These are phyloP conservation scores for Suhomyces prunicola DNA, from an alignment of 805 yeast species.

Conservation along the genomic window DNA sequence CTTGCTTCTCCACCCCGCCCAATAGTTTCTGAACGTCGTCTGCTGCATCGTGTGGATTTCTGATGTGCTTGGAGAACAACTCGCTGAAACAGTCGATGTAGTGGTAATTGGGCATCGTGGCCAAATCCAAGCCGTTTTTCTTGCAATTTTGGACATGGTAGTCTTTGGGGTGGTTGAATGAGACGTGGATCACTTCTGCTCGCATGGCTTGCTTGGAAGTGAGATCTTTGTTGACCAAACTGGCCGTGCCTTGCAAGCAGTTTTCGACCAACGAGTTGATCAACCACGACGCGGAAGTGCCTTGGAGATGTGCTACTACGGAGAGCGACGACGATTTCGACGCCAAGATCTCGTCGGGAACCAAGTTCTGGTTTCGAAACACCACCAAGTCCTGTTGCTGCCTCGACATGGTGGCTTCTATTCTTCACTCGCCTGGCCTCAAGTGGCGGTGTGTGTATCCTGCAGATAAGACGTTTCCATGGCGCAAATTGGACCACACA, in stretches of 20 bases:
- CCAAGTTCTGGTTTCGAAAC: constrained; percentile 49
- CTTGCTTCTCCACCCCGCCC: constrained; percentile 8
- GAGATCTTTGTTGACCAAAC: constrained; percentile 34
- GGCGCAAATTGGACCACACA: too few relatives aligned
- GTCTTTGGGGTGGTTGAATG: constrained; percentile 33
- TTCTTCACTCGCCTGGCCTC: background rate
- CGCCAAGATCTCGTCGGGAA: constrained; percentile 22
- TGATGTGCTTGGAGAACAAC: constrained; percentile 36
- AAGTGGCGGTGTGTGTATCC: background rate
- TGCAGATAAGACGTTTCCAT: background rate
- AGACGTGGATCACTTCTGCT: constrained; percentile 32
- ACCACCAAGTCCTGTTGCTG: constrained; percentile 53
- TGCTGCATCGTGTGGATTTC: constrained; percentile 17
- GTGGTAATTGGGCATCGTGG: constrained; percentile 22
- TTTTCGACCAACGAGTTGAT: constrained; percentile 53
- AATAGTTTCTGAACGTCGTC: constrained; percentile 17
- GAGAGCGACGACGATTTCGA: constrained; percentile 15
- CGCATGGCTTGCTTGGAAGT: constrained; percentile 16
- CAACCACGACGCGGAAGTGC: constrained; percentile 67
- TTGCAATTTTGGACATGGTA: constrained; percentile 33
- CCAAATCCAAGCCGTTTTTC: constrained; percentile 38
- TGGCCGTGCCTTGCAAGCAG: constrained; percentile 45
- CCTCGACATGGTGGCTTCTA: background rate
- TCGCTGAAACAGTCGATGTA: constrained; percentile 48
- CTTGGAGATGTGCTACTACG: constrained; percentile 34